Base-by-base conservation (phyloP, 1,284 basidiomycete species). In the Trichosporon sp. region DNA sequence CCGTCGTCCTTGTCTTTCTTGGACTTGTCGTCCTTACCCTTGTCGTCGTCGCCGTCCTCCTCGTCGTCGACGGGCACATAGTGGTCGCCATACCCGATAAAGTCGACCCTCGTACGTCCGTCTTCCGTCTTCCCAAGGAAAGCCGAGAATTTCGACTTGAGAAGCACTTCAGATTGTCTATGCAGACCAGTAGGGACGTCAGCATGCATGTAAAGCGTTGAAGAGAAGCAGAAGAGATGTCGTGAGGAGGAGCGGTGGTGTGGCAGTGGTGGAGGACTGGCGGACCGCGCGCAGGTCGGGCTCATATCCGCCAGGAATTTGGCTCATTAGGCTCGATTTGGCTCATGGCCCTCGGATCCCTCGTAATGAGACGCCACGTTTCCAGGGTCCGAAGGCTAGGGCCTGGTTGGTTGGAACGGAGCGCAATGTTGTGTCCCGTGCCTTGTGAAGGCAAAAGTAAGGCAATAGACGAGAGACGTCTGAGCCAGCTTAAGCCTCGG, bases 71-170 rank as follows among this genome's bases (percentile, higher is more conserved):
- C 77, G n/a, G 82, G 78, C n/a, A 83, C 79, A 73, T 83, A 84
- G 61, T 80, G 81, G 21, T 75, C 80, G 0, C 83, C 83, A 11
- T 83, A 72, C 2, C 83, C 83, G 19, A 83, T 71, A 1, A 84
- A 79, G 65, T 84, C 80, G 56, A 80, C 68, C 2, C 80, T 73
- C 3, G 71, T 74, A 69, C 76, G 76, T 1, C 79, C 78, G 2
- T 68, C 63, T 32, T 46, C 63, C 8, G n/a, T 16, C 51, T 54
- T 54, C 4, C 51, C 51, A 8, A 54, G n/a, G 21, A 54, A 21
- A 2, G 51, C 51, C 1, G 19, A 26, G 19, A 54, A 54, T 26
- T 54, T 54, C 14, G 51, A 54, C 51, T 54, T 54, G 2, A 46
- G n/a, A 16, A 54, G 51, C 10, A 54, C 51, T 14, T 46, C 43